Conservation (phyloP, 805 yeast species). For the Nematodospora valgi region DNA sequence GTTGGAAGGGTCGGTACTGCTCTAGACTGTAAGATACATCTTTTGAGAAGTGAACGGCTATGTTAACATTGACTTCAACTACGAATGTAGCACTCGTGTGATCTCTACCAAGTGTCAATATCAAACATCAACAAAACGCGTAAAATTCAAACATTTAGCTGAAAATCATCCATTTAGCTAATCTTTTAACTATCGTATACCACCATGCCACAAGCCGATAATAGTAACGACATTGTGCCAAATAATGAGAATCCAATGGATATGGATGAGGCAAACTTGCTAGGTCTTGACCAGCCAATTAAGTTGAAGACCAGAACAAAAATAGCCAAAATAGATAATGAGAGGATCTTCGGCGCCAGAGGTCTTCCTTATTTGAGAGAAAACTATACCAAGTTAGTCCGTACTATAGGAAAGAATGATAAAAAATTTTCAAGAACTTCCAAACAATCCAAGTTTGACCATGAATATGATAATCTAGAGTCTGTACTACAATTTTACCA, state of each 20-base stretch:
- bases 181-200: no score
- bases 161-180: no score
- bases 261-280: conserved; percentile 17
- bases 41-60: no score
- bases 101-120: no score
- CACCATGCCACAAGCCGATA: not conserved
- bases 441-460: conserved; percentile 20
- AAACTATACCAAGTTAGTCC: conserved; percentile 25
- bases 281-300: conserved; percentile 36
- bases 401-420: conserved; percentile 27
- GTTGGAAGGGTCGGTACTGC: no score
- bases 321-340: conserved; percentile 37
- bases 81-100: no score
- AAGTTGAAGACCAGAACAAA: conserved; percentile 30
- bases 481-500: conserved; percentile 40
- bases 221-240: not conserved
- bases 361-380: conserved; percentile 33
- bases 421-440: conserved; percentile 9
- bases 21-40: no score
- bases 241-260: conserved; percentile 2
- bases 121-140: no score
- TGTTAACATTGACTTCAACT: no score
- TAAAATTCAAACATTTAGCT: no score
- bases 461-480: conserved; percentile 32
- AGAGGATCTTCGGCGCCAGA: conserved; percentile 30